Base-by-base conservation (phyloP, 106 monocot species). In the Phalaenopsis aphrodite region DNA sequence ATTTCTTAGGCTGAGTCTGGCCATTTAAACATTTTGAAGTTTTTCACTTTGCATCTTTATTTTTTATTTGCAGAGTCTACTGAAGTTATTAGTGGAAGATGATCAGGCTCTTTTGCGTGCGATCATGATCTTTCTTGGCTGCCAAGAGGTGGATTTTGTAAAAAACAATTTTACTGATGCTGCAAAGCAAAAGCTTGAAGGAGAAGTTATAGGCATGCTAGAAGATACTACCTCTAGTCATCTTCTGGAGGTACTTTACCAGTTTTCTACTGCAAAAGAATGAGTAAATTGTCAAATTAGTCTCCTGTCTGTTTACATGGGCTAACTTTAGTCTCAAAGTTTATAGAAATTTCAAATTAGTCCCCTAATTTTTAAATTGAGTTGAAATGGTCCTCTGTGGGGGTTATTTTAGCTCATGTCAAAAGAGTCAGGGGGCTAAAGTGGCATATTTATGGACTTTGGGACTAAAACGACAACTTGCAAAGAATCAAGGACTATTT, bases 181-280 rank as follows among this genome's bases (percentile, higher is more conserved):
- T 52, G 82, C 55, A 42, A 88, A 88, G 36, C 24, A 86, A 58
- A 76, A 76, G 15, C 21, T 76, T 19, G 24, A 76, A 76, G 48
- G 18, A 76, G 83, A 87, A 46, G 85, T 93, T 39, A 48, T 91
- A 81, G 81, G 39, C 43, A 80, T 93, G 84, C 48, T 95, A 42
- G 89, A 93, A 79, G 95, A 99, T 76, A 89, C 91, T 80, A 82
- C 99, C 45, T 93, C 89, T 23, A 93, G 93, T 83, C 99, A 95
- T 91, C 82, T 99, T 55, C 61, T 99, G 64, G 95, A 99, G 99
- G 99, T 99, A 36, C 55, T 8, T 41, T 87, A 64, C 46, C 77
- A 30, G 36, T 79, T 48, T 42, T 79, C 37, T 30, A 30, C 30
- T 30, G 0, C 30, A 30, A 30, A 30, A 30, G 30, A 30, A 30